Percentiles rank a stretch among this genome's conserved stretches.
Evolutionary conservation across 2,329 filamentous ascomycete species (phyloP).

Genomic region (Aspergillus carbonarius): DNA sequence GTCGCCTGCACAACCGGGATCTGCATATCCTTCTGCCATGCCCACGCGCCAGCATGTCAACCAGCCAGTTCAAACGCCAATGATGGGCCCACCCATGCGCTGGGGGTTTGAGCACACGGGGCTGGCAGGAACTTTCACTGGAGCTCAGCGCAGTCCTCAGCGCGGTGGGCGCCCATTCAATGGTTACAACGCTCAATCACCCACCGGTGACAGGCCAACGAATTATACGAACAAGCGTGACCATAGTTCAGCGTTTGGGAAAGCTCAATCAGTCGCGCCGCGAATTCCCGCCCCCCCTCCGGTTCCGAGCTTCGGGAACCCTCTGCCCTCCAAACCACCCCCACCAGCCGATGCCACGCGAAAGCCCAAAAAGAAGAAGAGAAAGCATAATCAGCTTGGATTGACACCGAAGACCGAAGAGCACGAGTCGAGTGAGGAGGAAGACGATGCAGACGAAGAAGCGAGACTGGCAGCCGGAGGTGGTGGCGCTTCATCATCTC

Average conservation of each 20-base stretch:
- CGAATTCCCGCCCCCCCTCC: conserved; percentile 42
- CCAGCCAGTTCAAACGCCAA: conserved; percentile 34
- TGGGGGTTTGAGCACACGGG: conserved; percentile 54
- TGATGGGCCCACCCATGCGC: conserved; percentile 57
- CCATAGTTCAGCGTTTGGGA: conserved; percentile 38
- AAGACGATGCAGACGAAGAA: conserved; percentile 49
- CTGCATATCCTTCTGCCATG: conserved; percentile 20
- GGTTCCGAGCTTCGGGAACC: conserved; percentile 46
- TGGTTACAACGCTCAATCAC: conserved; percentile 21
- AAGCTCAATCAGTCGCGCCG: conserved; percentile 30
- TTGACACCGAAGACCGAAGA: conserved; percentile 48
- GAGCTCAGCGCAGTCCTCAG: conserved; percentile 31
- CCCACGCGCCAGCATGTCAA: conserved; percentile 25
- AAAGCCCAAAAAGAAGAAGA: conserved; percentile 43
- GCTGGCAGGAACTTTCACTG: conserved; percentile 48
- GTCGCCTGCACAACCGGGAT: conserved; percentile 22
- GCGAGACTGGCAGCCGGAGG: conserved; percentile 35
- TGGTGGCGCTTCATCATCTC: conserved; percentile 22
- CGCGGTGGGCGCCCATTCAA: conserved; percentile 26
- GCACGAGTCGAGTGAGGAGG: conserved; percentile 47
- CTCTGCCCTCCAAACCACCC: conserved; percentile 45
- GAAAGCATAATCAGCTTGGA: conserved; percentile 49
- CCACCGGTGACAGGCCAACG: conserved; percentile 16
- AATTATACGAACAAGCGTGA: conserved; percentile 37
- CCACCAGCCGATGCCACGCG: conserved; percentile 33